Evolutionary conservation across 2,329 filamentous ascomycete species (phyloP).

Genomic region (Epichloe sylvatica): DNA sequence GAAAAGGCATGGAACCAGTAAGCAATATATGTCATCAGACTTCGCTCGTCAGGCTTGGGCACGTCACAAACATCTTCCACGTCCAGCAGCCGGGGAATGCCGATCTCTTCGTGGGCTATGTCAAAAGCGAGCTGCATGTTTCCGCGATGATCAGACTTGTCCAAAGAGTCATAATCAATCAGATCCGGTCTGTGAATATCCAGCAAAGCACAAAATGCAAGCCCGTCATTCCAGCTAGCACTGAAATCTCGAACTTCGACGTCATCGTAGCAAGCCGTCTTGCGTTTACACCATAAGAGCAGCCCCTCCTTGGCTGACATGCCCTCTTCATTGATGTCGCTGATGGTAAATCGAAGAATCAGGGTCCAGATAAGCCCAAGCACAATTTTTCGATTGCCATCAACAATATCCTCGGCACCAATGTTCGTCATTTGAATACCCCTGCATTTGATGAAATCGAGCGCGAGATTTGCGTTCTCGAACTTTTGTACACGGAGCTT

Average conservation of each 20-base stretch:
- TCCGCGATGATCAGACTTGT: conserved; percentile 84
- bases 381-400: conserved; percentile 95
- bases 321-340: conserved; percentile 94
- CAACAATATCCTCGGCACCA: conserved; percentile 93
- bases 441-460: conserved; percentile 82
- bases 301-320: conserved; percentile 95
- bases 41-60: conserved; percentile 85
- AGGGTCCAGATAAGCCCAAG: conserved; percentile 95
- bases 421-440: conserved; percentile 98
- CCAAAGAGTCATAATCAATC: conserved; percentile 89
- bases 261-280: conserved; percentile 96
- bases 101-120: conserved; percentile 89
- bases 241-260: conserved; percentile 94
- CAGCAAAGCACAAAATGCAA: conserved; percentile 89
- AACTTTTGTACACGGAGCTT: conserved; percentile 94
- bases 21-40: conserved; percentile 97
- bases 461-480: conserved; percentile 92
- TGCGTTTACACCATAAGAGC: conserved; percentile 92
- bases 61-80: conserved; percentile 98
- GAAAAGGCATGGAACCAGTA: conserved; percentile 99
- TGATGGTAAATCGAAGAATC: conserved; percentile 96
- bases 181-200: conserved; percentile 95
- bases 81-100: conserved; percentile 87
- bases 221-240: conserved; percentile 88
- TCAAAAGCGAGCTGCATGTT: conserved; percentile 99